Percentiles rank a stretch among this genome's conserved stretches.
These are phyloP conservation scores for Pyricularia pennisetigena DNA, from an alignment of 2,329 filamentous ascomycete genomes.

Conservation along the genomic window DNA sequence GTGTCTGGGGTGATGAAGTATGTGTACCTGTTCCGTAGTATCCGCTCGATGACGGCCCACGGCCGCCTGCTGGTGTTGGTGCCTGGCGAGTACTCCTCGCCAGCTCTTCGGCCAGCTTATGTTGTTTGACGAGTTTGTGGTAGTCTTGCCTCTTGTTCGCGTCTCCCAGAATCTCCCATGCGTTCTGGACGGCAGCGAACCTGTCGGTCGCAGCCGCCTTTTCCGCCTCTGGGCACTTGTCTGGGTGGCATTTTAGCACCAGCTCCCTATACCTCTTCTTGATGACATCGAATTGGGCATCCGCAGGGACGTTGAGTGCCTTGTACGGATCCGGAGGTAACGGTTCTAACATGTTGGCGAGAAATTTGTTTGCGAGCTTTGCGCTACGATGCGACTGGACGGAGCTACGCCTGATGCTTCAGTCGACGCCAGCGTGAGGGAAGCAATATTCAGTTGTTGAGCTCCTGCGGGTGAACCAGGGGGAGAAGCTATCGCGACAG, in stretches of 20 bases:
- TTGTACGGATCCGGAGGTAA: slow-evolving; percentile 67
- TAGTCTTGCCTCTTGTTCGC: not conserved
- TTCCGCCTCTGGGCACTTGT: slow-evolving; percentile 43
- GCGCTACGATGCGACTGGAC: not conserved
- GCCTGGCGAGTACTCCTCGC: not conserved
- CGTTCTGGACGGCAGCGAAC: slow-evolving; percentile 2
- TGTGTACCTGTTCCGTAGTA: not conserved
- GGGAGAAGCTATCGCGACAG: not conserved
- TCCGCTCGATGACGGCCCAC: not conserved
- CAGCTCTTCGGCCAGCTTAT: slow-evolving; percentile 2
- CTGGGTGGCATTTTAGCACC: slow-evolving; percentile 79
- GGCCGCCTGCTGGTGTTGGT: not conserved
- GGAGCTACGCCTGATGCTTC: not conserved
- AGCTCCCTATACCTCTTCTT: slow-evolving; percentile 76
- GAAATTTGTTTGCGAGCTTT: not conserved
- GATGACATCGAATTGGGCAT: slow-evolving; percentile 62
- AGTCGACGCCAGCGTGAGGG: slow-evolving; percentile 4
- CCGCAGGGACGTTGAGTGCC: slow-evolving; percentile 61
- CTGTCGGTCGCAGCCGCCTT: slow-evolving; percentile 1
- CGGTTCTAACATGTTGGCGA: slow-evolving; percentile 32
- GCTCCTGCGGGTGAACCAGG: not conserved
- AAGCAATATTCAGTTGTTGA: not conserved
- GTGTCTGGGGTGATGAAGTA: not conserved
- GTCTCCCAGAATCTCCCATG: slow-evolving; percentile 4
- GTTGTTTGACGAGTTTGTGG: slow-evolving; percentile 6